A percentile compares a stretch with the other conserved stretches of the same genome.
phyloP scores from a whole-genome alignment of 2,329 filamentous ascomycete species.

The Botrytis fragariae region DNA sequence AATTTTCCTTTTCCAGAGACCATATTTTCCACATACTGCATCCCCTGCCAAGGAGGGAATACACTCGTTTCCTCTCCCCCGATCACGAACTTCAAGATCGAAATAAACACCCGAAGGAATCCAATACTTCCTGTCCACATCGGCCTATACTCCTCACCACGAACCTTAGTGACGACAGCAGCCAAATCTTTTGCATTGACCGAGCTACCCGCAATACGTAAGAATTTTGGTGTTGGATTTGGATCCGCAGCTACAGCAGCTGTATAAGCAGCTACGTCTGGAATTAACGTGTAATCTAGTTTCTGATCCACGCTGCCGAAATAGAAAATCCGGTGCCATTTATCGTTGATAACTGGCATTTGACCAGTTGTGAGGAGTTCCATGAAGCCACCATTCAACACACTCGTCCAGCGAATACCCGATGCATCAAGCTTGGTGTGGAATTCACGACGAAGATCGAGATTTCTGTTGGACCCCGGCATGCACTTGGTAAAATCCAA shows the following conservation, averaged over 20 bases:
- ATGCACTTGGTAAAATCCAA: slow-evolving; percentile 21
- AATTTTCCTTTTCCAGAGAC: slow-evolving; percentile 21
- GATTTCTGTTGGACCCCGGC: slow-evolving; percentile 22
- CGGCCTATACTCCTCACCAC: slow-evolving; percentile 19
- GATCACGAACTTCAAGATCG: slow-evolving; percentile 18
- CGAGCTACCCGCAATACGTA: slow-evolving; percentile 22
- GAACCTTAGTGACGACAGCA: slow-evolving; percentile 13
- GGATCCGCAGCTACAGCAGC: slow-evolving; percentile 23
- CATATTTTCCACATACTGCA: slow-evolving; percentile 23
- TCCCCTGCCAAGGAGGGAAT: slow-evolving; percentile 21
- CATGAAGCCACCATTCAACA: slow-evolving; percentile 22
- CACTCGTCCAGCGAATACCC: slow-evolving; percentile 21
- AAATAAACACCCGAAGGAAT: slow-evolving; percentile 15
- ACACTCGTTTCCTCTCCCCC: slow-evolving; percentile 11
- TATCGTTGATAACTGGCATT: slow-evolving; percentile 21
- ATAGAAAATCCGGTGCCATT: slow-evolving; percentile 20
- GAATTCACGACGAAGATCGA: slow-evolving; percentile 21
- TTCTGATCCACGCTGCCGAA: slow-evolving; percentile 21
- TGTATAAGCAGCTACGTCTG: slow-evolving; percentile 20
- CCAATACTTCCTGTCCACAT: slow-evolving; percentile 22
- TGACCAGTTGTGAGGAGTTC: slow-evolving; percentile 16
- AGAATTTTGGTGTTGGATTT: slow-evolving; percentile 19
- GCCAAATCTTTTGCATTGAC: slow-evolving; percentile 19
- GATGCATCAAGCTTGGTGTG: slow-evolving; percentile 22
- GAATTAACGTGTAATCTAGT: slow-evolving; percentile 18